Conservation (phyloP, 2,329 filamentous ascomycete genomes). For the Exutisphaerella laricina region DNA sequence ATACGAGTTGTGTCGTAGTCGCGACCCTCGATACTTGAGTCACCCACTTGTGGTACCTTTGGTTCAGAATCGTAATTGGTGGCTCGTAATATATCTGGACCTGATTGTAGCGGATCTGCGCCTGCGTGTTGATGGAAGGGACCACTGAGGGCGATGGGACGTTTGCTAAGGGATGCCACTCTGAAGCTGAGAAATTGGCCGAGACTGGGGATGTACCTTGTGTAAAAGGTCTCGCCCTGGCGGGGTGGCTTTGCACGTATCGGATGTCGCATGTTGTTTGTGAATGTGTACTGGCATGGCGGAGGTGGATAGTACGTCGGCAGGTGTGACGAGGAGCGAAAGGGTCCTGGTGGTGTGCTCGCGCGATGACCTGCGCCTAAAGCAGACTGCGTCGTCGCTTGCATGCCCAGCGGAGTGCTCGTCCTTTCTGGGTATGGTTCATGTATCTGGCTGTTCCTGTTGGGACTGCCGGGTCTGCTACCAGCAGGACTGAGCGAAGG, state of each 20-base stretch:
- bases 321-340: constrained; percentile 74
- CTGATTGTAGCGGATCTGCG: constrained; percentile 32
- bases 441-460: constrained; percentile 18
- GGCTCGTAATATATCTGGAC: constrained; percentile 17
- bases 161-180: constrained; percentile 64
- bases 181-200: constrained; percentile 85
- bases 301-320: constrained; percentile 87
- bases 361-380: constrained; percentile 10
- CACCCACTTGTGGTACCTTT: constrained; percentile 30
- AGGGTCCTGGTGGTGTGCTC: constrained; percentile 52
- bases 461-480: constrained; percentile 49
- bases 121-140: constrained; percentile 36
- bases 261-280: constrained; percentile 75
- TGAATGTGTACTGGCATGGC: constrained; percentile 74
- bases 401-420: constrained; percentile 9
- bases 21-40: neutral
- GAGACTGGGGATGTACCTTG: constrained; percentile 74
- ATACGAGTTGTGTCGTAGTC: constrained; percentile 20
- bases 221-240: constrained; percentile 88
- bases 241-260: constrained; percentile 80
- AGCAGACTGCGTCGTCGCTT: constrained; percentile 10
- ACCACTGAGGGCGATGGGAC: constrained; percentile 60
- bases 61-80: constrained; percentile 42
- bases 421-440: constrained; percentile 9
- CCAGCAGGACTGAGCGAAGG: constrained; percentile 47